Evolutionary conservation across 352 stramenopile species (phyloP).

Genomic region (Phytophthora pistaciae): DNA sequence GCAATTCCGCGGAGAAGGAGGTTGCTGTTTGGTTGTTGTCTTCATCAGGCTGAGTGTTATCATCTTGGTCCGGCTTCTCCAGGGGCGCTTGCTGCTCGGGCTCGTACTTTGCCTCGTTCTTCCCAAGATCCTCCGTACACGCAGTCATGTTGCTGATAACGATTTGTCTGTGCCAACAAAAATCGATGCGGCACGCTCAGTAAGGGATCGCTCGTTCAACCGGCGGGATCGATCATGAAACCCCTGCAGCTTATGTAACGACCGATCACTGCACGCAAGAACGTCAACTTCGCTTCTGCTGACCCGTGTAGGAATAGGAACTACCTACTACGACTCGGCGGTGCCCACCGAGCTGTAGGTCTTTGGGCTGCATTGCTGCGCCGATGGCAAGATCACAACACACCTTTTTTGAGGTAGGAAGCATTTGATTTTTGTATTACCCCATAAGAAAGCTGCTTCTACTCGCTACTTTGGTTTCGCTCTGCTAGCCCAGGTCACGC

Average conservation of each 20-base stretch:
- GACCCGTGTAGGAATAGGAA: neutral
- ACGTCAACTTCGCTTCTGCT: slow-evolving; percentile 4
- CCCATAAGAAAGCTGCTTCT: slow-evolving; percentile 26
- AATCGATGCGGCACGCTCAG: neutral
- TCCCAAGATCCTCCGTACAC: neutral
- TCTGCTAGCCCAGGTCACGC: slow-evolving; percentile 30
- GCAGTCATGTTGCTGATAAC: slow-evolving; percentile 8
- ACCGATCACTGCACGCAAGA: too few species aligned
- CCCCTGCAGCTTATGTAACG: too few species aligned
- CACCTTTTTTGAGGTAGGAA: neutral
- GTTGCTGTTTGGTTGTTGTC: neutral
- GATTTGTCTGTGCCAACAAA: neutral
- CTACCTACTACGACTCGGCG: too few species aligned
- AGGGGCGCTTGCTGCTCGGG: neutral
- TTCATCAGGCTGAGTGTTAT: slow-evolving; percentile 2
- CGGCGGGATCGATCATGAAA: neutral
- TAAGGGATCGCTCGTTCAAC: neutral
- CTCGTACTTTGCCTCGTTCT: neutral
- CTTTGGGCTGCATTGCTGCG: neutral
- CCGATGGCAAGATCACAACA: too few species aligned
- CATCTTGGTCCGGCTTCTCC: slow-evolving; percentile 4
- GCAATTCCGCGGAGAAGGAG: slow-evolving; percentile 19
- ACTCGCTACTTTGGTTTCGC: slow-evolving; percentile 25
- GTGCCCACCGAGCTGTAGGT: too few species aligned
- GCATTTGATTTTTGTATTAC: slow-evolving; percentile 24